Percentiles rank a stretch among this genome's conserved stretches.
Conservation (phyloP, 192 early-diverging fungal species). For the Coemansia asiatica region DNA sequence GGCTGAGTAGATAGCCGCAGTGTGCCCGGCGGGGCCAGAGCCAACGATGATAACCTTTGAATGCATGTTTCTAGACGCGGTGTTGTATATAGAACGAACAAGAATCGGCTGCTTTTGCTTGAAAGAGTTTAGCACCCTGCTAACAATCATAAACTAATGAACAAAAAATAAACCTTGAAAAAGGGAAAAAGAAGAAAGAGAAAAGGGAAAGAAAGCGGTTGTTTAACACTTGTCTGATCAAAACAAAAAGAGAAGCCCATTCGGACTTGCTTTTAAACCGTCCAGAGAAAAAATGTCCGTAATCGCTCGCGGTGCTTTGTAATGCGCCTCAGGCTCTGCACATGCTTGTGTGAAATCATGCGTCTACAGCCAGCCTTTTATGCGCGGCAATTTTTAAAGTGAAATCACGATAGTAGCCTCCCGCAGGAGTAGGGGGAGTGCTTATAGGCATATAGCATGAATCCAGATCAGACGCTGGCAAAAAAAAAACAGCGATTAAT, state of each 20-base stretch:
- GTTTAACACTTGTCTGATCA: neutral
- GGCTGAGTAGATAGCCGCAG: slow-evolving; percentile 93
- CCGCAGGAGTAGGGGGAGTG: no score
- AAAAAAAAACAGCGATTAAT: no score
- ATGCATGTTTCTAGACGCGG: slow-evolving; percentile 27
- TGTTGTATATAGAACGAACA: neutral
- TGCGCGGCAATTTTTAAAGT: neutral
- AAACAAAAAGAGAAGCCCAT: neutral
- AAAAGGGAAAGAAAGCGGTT: neutral
- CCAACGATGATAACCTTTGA: slow-evolving; percentile 70
- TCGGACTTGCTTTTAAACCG: neutral
- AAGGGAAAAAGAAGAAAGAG: neutral
- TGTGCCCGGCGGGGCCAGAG: slow-evolving; percentile 96
- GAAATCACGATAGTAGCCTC: neutral
- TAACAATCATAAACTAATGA: neutral
- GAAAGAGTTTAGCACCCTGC: neutral
- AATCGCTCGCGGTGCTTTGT: neutral
- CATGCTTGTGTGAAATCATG: neutral
- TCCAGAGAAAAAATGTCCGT: neutral
- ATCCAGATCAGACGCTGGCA: no score
- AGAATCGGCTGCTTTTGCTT: neutral
- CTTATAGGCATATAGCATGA: no score
- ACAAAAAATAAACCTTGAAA: neutral
- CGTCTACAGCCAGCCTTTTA: neutral
- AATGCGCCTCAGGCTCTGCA: neutral